Conservation (phyloP, 495 filamentous ascomycete species). For the Filosporella fistucella region DNA sequence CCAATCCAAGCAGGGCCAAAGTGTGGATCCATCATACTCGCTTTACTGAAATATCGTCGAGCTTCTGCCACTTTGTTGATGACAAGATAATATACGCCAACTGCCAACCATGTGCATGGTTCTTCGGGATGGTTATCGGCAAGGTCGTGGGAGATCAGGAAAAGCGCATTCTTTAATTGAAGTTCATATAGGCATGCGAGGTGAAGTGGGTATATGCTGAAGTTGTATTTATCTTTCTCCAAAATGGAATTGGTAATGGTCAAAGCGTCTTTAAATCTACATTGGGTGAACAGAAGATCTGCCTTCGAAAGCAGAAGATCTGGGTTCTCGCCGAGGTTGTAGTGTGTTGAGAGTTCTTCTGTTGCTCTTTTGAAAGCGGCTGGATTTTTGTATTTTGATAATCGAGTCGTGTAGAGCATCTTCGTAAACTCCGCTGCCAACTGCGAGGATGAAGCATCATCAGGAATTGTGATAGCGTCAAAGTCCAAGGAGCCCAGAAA, state of each 20-base stretch:
- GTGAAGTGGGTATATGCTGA: slow-evolving; percentile 83
- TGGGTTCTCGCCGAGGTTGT: slow-evolving; percentile 81
- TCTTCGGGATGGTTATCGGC: slow-evolving; percentile 90
- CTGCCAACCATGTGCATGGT: slow-evolving; percentile 85
- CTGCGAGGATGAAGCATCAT: slow-evolving; percentile 58
- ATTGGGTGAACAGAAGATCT: slow-evolving; percentile 91
- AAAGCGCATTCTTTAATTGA: slow-evolving; percentile 77
- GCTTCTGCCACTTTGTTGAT: slow-evolving; percentile 90
- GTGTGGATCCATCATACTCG: slow-evolving; percentile 94
- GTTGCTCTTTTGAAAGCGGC: slow-evolving; percentile 77
- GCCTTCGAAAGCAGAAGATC: slow-evolving; percentile 92
- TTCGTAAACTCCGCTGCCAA: slow-evolving; percentile 90
- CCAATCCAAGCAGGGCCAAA: slow-evolving; percentile 99
- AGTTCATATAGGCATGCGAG: slow-evolving; percentile 91
- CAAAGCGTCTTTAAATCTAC: slow-evolving; percentile 83
- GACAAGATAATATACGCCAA: slow-evolving; percentile 91
- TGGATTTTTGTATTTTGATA: slow-evolving; percentile 94
- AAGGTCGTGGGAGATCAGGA: slow-evolving; percentile 90
- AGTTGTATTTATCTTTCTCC: slow-evolving; percentile 78
- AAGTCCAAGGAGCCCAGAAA: slow-evolving; percentile 93
- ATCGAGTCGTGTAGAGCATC: slow-evolving; percentile 93
- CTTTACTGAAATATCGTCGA: slow-evolving; percentile 92
- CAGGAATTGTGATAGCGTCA: slow-evolving; percentile 60
- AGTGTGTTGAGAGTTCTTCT: slow-evolving; percentile 88
- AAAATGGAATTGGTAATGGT: slow-evolving; percentile 80